Base-by-base conservation (phyloP, 1,139 yeast genomes). In the Sugiyamaella japonica region DNA sequence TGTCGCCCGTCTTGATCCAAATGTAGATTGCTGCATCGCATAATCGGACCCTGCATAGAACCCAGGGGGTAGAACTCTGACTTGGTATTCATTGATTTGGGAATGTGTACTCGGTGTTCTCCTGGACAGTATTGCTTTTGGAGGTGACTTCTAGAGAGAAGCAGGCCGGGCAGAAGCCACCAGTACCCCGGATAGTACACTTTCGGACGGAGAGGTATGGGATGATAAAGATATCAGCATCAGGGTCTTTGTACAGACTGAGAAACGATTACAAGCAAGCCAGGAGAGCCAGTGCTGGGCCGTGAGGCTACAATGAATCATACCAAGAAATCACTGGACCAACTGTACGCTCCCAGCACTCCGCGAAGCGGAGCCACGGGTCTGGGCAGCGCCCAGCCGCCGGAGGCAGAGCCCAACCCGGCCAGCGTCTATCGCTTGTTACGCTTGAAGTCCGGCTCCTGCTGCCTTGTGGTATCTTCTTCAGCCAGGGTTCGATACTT, bases 211-310 rank as follows among this genome's bases (percentile, higher is more conserved):
- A 70, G 81, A 76, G 28, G 77, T 76, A 7, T 86, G 91, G 89
- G 80, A 77, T 5, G 84, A 80, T 50, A 84, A 89, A 45, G 95
- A 96, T 12, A 77, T 85, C 12, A 83, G 87, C 34, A 84, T 91
- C 59, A 78, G 82, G 57, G 97, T 83, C 2, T 91, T 91, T 74
- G 89, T 96, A 3, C 86, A 86, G 64, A 82, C 89, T 52, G 97
- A 91, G 39, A 48, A 48, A 17, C 29, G 45, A n/a, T 20, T 48
- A 10, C 51, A 48, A 39, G 45, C 44, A 29, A 13, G 25, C 44
- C 37, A 34, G 28, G 49, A 36, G 39, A 16, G n/a, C 34, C 17
- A 20, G 17, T n/a, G n/a, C n/a, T n/a, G n/a, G n/a, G n/a, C n/a
- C n/a, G n/a, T n/a, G n/a, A n/a, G n/a, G 7, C 34, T 5, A 29